Evolutionary conservation across 305 asterid genomes (phyloP).

Genomic region (Fraxinus floribunda): DNA sequence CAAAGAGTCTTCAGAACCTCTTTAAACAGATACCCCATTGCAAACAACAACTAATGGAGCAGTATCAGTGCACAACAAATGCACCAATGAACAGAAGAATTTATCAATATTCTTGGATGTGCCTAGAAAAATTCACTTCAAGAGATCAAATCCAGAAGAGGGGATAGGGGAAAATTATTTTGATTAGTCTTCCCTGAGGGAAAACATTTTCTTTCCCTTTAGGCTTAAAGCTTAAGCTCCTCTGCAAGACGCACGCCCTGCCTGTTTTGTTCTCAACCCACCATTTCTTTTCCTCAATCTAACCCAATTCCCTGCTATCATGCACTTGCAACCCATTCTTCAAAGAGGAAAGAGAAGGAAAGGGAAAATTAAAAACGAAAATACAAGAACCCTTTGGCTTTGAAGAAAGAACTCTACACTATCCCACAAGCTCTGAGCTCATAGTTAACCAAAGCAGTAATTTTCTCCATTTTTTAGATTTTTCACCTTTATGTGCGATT

Average conservation of each 20-base stretch:
- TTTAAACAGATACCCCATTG: conserved; percentile 69
- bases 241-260: conserved; percentile 97
- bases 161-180: conserved; percentile 9
- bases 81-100: conserved; percentile 21
- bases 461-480: conserved; percentile 38
- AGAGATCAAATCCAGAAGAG: conserved; percentile 15
- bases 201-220: conserved; percentile 10
- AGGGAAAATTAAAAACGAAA: conserved; percentile 5
- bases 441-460: conserved; percentile 42
- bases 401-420: conserved; percentile 39
- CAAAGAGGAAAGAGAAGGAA: conserved; percentile 22
- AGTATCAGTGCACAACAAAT: conserved; percentile 20
- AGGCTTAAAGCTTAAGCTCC: conserved; percentile 52
- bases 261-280: conserved; percentile 95
- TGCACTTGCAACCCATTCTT: conserved; percentile 63
- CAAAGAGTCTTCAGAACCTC: conserved; percentile 73
- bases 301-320: conserved; percentile 65
- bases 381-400: conserved; percentile 16
- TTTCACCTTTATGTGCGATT: too few relatives aligned
- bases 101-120: conserved; percentile 14
- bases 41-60: conserved; percentile 3
- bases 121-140: background rate
- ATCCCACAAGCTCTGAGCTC: conserved; percentile 65
- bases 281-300: conserved; percentile 89
- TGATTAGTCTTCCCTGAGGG: conserved; percentile 13